Base-by-base conservation (phyloP, 164 flowering plant genomes). In the Dillenia turbinata region DNA sequence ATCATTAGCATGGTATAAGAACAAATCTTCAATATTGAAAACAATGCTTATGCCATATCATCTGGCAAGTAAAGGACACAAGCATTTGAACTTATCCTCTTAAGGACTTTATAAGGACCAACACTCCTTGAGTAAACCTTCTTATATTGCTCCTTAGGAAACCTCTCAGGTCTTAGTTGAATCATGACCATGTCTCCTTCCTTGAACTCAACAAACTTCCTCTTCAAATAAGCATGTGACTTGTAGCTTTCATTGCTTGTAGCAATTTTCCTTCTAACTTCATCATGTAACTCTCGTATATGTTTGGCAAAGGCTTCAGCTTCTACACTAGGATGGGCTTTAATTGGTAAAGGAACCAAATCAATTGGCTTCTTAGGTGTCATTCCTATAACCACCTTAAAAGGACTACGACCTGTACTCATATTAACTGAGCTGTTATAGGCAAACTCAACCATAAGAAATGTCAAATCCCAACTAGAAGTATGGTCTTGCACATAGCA, bases 161-260 rank as follows among this genome's bases (percentile, higher is more conserved):
- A 62, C 19, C 49, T 9, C 4, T 62, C 47, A 33, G 22, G 63
- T 13, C 54, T 47, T 9, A 61, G 50, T 9, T 12, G 13, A 19
- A 61, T 47, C 55, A 61, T 61, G 15, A 61, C 55, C 64, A 61
- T 49, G 46, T 61, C 26, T 14, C 64, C 56, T 15, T 50, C 47
- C 8, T 61, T 49, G 16, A 61, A 61, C 24, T 48, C 17, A 58
- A 1, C 44, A 24, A 22, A 22, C 14, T 10, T 26, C 11, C 11
- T 24, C 26, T 8, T 22, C 10, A 11, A 47, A 49, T 59, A 44
- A 58, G 61, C 33, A 24, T 15, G 45, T 44, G 43, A 8, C 11
- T 48, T 59, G 4, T 59, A 59, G 14, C 3, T 13, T 10, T 47
- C 57, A 15, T 33, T 61, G 55, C 54, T 26, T 8, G 51, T 5